Percentiles rank a stretch among this genome's conserved stretches.
Evolutionary conservation across 345 rosid genomes (phyloP).

Genomic region (Aegle marmelos): DNA sequence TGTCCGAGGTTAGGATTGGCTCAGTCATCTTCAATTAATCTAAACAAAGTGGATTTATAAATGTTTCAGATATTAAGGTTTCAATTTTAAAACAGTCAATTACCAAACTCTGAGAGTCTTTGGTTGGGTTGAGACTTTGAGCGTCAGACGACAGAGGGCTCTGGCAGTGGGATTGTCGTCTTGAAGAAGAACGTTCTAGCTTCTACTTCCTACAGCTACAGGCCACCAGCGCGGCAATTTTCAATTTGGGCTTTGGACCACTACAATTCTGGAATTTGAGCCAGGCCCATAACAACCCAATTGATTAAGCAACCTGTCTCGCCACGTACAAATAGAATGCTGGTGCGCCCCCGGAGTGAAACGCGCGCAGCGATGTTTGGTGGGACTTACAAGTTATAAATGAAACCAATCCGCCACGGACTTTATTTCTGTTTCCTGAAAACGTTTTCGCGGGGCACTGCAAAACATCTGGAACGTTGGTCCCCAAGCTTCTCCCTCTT

Average conservation of each 20-base stretch:
- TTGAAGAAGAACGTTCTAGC: neutral
- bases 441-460: neutral
- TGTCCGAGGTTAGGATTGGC: slow-evolving; percentile 37
- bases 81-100: neutral
- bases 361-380: neutral
- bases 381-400: neutral
- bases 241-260: neutral
- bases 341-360: neutral
- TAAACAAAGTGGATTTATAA: neutral
- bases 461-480: slow-evolving; percentile 7
- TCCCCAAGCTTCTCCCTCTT: neutral
- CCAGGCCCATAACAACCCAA: neutral
- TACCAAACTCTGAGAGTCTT: neutral
- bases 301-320: neutral
- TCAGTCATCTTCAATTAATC: slow-evolving; percentile 24
- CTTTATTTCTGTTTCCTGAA: neutral
- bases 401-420: neutral
- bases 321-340: neutral
- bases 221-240: neutral
- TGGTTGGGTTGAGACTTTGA: neutral
- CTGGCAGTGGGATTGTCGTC: no score
- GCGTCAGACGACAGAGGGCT: no score
- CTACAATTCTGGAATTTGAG: neutral
- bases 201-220: neutral
- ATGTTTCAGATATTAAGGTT: neutral